phyloP scores from a whole-genome alignment of 371 early-diverging fungal genomes.

The Circinella minor region DNA sequence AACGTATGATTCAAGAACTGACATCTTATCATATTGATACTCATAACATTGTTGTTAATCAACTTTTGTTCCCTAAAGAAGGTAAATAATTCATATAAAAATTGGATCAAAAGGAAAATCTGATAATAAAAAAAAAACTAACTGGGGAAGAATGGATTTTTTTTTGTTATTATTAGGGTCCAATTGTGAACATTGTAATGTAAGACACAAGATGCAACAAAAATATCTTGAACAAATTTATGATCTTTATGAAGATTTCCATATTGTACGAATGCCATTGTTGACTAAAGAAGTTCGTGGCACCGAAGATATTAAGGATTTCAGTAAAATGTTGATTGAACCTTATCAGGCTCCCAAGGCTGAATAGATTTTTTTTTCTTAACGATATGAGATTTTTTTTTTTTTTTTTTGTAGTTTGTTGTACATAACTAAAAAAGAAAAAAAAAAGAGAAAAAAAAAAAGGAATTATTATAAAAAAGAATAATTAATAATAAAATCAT shows the following conservation, averaged over 20 bases:
- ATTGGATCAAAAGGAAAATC: neutral
- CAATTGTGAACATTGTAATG: slow-evolving; percentile 94
- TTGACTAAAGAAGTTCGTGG: slow-evolving; percentile 97
- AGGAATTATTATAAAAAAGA: no score
- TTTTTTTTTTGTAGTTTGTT: no score
- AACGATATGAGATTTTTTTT: no score
- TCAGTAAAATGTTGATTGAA: slow-evolving; percentile 89
- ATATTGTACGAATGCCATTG: slow-evolving; percentile 87
- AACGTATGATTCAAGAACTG: slow-evolving; percentile 98
- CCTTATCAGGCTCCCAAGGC: slow-evolving; percentile 52
- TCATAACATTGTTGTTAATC: slow-evolving; percentile 99
- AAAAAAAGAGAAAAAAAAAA: slow-evolving; percentile 1
- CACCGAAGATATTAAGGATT: slow-evolving; percentile 87
- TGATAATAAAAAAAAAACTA: neutral
- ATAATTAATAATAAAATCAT: no score
- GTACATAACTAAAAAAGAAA: no score
- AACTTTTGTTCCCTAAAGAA: slow-evolving; percentile 93
- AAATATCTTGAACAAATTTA: slow-evolving; percentile 98
- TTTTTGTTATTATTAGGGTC: slow-evolving; percentile 56
- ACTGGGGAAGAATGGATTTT: neutral
- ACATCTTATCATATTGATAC: slow-evolving; percentile 96
- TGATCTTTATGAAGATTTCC: slow-evolving; percentile 98
- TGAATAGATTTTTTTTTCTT: neutral
- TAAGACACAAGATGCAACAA: slow-evolving; percentile 96
- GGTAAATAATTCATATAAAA: slow-evolving; percentile 44